Evolutionary conservation across 179 eudicot genomes (phyloP).

Genomic region (Silene noctiflora): DNA sequence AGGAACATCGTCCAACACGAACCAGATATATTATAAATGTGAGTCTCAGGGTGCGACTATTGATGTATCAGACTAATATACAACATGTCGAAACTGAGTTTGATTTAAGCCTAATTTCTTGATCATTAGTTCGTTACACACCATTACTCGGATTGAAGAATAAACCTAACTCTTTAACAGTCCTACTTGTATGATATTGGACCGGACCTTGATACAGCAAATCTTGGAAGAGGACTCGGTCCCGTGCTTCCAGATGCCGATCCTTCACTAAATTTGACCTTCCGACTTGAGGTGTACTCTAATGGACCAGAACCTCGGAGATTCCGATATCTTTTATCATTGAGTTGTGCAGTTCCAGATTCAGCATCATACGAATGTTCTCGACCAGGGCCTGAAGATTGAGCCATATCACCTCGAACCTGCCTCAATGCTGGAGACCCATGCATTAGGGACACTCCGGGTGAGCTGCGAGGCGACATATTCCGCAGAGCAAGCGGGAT

Average conservation of each 20-base stretch:
- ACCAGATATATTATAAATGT: no score
- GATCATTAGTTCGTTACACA: neutral
- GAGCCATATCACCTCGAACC: slow-evolving; percentile 44
- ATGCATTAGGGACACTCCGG: slow-evolving; percentile 67
- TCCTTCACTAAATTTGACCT: slow-evolving; percentile 60
- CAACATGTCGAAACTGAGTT: no score
- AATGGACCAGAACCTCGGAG: slow-evolving; percentile 77
- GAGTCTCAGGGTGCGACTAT: no score
- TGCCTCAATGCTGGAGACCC: slow-evolving; percentile 72
- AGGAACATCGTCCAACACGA: no score
- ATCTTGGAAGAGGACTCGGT: slow-evolving; percentile 85
- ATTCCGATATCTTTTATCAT: slow-evolving; percentile 46
- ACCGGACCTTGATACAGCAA: slow-evolving; percentile 93
- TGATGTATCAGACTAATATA: no score
- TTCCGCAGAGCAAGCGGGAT: slow-evolving; percentile 51
- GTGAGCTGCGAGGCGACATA: slow-evolving; percentile 76
- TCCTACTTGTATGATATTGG: slow-evolving; percentile 76
- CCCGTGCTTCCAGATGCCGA: slow-evolving; percentile 78
- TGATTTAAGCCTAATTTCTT: no score
- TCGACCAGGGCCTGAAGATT: slow-evolving; percentile 44
- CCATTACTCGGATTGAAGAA: neutral
- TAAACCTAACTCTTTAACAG: neutral
- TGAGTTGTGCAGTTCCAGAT: slow-evolving; percentile 38
- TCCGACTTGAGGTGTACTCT: slow-evolving; percentile 60
- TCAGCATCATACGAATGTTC: slow-evolving; percentile 51